phyloP scores from a whole-genome alignment of 177 flowering plant genomes.

The Vitis hybrid region DNA sequence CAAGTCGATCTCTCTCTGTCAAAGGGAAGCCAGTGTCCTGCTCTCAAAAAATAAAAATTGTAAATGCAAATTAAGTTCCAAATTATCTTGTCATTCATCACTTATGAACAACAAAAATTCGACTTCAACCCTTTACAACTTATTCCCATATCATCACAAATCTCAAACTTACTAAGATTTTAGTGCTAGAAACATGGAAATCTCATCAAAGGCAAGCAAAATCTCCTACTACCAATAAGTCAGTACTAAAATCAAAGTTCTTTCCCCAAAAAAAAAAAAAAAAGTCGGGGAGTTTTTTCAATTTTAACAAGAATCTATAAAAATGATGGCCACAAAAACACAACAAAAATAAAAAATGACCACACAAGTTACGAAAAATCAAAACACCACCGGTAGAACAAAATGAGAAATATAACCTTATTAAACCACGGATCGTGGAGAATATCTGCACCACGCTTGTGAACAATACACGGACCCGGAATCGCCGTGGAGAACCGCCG shows the following conservation, averaged over 20 bases:
- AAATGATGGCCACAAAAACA: neutral
- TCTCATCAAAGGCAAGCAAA: too few species aligned
- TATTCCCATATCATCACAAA: too few species aligned
- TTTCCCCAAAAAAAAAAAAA: neutral
- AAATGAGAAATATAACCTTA: slow-evolving; percentile 51
- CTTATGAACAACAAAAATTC: neutral
- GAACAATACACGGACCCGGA: slow-evolving; percentile 89
- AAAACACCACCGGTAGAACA: neutral
- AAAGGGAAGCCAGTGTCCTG: slow-evolving; percentile 98
- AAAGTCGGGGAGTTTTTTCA: too few species aligned
- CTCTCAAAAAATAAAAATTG: slow-evolving; percentile 2
- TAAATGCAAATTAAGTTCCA: neutral
- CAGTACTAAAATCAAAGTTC: too few species aligned
- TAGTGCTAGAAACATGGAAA: too few species aligned
- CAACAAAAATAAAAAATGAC: neutral
- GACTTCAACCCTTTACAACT: neutral
- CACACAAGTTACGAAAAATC: neutral
- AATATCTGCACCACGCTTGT: slow-evolving; percentile 97
- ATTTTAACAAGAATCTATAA: neutral
- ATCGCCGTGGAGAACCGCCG: slow-evolving; percentile 64
- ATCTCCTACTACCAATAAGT: neutral
- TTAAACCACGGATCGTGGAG: slow-evolving; percentile 83
- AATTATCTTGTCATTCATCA: neutral
- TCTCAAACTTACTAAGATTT: too few species aligned
- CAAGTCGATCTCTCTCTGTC: slow-evolving; percentile 94